Base-by-base conservation (phyloP, 2,329 filamentous ascomycete species). In the Aspergillus melleus region DNA sequence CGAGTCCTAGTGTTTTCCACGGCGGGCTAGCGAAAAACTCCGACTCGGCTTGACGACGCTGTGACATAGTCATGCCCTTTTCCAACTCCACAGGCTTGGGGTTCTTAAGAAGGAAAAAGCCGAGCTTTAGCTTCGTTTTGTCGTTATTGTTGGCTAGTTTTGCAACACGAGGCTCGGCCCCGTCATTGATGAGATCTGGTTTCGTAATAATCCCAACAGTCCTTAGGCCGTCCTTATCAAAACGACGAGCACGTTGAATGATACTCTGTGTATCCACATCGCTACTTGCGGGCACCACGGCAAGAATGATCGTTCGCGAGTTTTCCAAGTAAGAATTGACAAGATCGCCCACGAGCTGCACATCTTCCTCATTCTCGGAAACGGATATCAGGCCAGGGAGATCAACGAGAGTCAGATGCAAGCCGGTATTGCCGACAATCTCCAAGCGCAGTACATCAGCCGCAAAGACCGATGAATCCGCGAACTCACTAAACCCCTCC, bases 391-490 rank as follows among this genome's bases (percentile, higher is more conserved):
- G 73, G 2, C 86, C 85, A 0, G 85, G 86, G 26, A 88, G 75
- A 71, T 88, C 85, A 20, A 88, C 84, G 0, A 88, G 75, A 0
- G 84, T 88, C 49, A 88, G 71, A 20, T 87, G 57, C 76, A 4
- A 83, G 81, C 78, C 85, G 79, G 24, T 84, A 79, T 0, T 82
- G 0, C 85, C 85, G 24, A 78, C 78, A 68, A 86, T 80, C 65
- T 87, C 85, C 1, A 87, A 78, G 2, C 85, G 80, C 8, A 87
- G 77, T 36, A 86, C 82, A 79, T 83, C 71, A 76, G 80, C n/a
- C 76, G 83, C 2, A 79, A 74, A 75, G 29, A 60, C 58, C 10
- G 63, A 67, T 2, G 50, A 60, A 32, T 63, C 54, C 4, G 39
- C 19, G 2, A 30, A 6, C 39, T 66, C 66, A 9, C 52, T 30